A percentile compares a stretch with the other conserved stretches of the same genome.
Evolutionary conservation across 2,329 filamentous ascomycete species (phyloP).

Genomic region (Trichoderma oligosporum): DNA sequence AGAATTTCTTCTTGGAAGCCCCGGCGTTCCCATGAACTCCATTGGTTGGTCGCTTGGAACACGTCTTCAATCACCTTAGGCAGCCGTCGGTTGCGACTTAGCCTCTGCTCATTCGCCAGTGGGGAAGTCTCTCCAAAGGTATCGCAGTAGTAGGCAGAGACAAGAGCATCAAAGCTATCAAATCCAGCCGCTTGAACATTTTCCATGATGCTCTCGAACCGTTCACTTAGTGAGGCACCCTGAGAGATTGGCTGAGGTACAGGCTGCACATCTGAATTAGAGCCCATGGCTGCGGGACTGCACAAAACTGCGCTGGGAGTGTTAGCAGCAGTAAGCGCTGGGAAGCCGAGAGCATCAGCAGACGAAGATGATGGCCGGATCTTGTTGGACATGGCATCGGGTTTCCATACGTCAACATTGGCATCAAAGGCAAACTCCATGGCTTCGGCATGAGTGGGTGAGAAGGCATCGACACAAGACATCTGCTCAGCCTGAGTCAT

Average conservation of each 20-base stretch:
- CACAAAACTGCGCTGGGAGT: neutral
- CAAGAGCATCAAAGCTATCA: constrained; percentile 27
- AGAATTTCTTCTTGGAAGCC: constrained; percentile 30
- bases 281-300: neutral
- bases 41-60: constrained; percentile 21
- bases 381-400: constrained; percentile 19
- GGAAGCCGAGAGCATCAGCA: constrained; percentile 13
- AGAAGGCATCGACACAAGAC: constrained; percentile 19
- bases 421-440: constrained; percentile 26
- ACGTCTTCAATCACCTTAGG: constrained; percentile 26
- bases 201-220: constrained; percentile 25
- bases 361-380: constrained; percentile 14
- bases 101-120: constrained; percentile 27
- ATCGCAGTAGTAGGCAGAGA: constrained; percentile 28
- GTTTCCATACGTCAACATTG: constrained; percentile 22
- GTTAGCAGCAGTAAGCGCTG: neutral
- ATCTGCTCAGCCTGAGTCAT: constrained; percentile 21
- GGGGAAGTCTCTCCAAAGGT: constrained; percentile 23
- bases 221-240: constrained; percentile 21
- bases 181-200: constrained; percentile 26
- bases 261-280: neutral
- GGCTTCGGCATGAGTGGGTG: constrained; percentile 19
- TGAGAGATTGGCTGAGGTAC: neutral
- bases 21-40: constrained; percentile 27
- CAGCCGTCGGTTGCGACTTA: constrained; percentile 27